These are phyloP conservation scores for Aspergillus ochraceoroseus DNA, from an alignment of 2,329 filamentous ascomycete genomes.

Conservation along the genomic window DNA sequence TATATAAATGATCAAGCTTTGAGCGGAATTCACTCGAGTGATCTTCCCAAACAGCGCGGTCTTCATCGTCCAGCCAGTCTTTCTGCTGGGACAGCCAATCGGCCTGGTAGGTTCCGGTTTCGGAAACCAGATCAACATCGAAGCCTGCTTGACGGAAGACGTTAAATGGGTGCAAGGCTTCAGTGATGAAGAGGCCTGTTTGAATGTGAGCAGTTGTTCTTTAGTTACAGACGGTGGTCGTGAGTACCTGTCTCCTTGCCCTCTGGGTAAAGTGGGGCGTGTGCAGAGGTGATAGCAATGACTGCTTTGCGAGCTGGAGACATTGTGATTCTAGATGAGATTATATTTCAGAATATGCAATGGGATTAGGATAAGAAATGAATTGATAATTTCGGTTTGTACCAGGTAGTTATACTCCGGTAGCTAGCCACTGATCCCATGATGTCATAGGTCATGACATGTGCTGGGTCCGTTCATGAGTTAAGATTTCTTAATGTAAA, in stretches of 20 bases:
- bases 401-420: too few species aligned
- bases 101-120: conserved; percentile 43
- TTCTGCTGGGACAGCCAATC: conserved; percentile 46
- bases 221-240: too few species aligned
- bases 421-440: too few species aligned
- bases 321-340: too few species aligned
- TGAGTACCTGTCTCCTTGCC: conserved; percentile 9
- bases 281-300: conserved; percentile 9
- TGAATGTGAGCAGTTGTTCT: too few species aligned
- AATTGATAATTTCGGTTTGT: too few species aligned
- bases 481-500: too few species aligned
- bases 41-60: conserved; percentile 42
- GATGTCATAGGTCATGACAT: too few species aligned
- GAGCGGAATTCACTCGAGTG: conserved; percentile 39
- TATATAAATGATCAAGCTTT: conserved; percentile 9
- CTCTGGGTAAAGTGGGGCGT: conserved; percentile 4
- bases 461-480: too few species aligned
- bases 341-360: too few species aligned
- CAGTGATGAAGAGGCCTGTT: conserved; percentile 13
- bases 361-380: too few species aligned
- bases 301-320: conserved; percentile 11
- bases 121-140: conserved; percentile 47
- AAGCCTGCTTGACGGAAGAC: conserved; percentile 26
- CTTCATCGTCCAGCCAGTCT: conserved; percentile 42
- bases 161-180: conserved; percentile 8